These are phyloP conservation scores for Xylariomycetidae sp. DNA, from an alignment of 2,329 filamentous ascomycete genomes.

Conservation along the genomic window DNA sequence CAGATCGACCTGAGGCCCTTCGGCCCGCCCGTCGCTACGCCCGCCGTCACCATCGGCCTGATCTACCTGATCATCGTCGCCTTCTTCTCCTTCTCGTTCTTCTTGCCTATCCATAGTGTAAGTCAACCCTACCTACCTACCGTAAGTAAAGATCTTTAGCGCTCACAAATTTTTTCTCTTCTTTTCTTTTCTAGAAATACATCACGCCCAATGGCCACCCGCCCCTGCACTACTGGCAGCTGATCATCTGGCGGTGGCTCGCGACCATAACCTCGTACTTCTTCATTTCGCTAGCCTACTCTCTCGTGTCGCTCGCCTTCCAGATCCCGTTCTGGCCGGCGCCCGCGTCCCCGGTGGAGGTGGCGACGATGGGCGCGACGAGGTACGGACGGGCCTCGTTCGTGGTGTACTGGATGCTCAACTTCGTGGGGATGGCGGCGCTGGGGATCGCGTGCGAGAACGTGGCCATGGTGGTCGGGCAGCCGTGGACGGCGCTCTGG, in stretches of 20 bases:
- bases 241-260: slow-evolving; percentile 53
- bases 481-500: slow-evolving; percentile 57
- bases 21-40: slow-evolving; percentile 46
- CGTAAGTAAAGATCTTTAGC: too few species aligned
- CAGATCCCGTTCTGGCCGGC: slow-evolving; percentile 55
- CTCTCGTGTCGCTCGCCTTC: slow-evolving; percentile 58
- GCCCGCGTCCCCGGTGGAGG: slow-evolving; percentile 32
- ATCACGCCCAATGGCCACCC: slow-evolving; percentile 50
- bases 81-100: slow-evolving; percentile 63
- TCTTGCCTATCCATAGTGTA: slow-evolving; percentile 56
- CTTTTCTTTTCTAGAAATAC: too few species aligned
- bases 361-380: slow-evolving; percentile 36
- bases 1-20: slow-evolving; percentile 55
- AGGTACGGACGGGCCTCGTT: slow-evolving; percentile 56
- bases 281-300: slow-evolving; percentile 59
- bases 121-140: slow-evolving; percentile 1
- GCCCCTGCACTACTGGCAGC: slow-evolving; percentile 52
- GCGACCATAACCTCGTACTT: slow-evolving; percentile 55
- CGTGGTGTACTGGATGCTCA: slow-evolving; percentile 59
- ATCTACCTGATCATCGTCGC: slow-evolving; percentile 65
- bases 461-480: slow-evolving; percentile 56
- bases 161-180: too few species aligned
- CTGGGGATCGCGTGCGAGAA: slow-evolving; percentile 62
- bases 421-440: slow-evolving; percentile 59
- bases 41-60: slow-evolving; percentile 56